Percentiles rank a stretch among this genome's conserved stretches.
Evolutionary conservation across 2,329 filamentous ascomycete species (phyloP).

Genomic region (Aspergillus fischeri): DNA sequence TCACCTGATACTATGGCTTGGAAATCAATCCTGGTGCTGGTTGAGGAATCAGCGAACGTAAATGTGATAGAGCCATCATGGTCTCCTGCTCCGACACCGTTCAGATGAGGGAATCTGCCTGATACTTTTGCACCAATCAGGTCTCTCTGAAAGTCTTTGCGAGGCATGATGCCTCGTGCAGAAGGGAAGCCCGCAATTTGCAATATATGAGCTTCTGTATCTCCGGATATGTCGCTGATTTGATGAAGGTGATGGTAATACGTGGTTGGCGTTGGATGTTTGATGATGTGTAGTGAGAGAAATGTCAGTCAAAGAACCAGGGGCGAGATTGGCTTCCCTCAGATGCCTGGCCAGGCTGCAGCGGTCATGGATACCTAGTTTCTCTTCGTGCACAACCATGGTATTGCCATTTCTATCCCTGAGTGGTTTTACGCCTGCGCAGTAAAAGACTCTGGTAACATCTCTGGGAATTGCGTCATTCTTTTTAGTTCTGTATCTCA

Average conservation of each 20-base stretch:
- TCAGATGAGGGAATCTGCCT: slow-evolving; percentile 47
- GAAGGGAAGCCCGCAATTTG: background rate
- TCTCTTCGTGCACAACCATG: background rate
- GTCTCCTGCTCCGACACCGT: slow-evolving; percentile 56
- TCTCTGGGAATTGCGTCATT: background rate
- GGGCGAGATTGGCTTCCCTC: background rate
- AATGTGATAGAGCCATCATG: slow-evolving; percentile 72
- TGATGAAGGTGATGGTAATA: background rate
- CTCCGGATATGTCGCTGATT: background rate
- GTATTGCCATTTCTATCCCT: background rate
- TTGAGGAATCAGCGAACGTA: slow-evolving; percentile 42
- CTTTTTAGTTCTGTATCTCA: background rate
- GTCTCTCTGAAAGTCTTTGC: slow-evolving; percentile 55
- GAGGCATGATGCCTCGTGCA: background rate
- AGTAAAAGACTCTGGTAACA: background rate
- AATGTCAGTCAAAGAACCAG: background rate
- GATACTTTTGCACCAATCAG: slow-evolving; percentile 39
- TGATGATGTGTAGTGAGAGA: background rate
- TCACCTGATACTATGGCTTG: slow-evolving; percentile 40
- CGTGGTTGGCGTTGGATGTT: background rate
- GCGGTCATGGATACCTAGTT: background rate
- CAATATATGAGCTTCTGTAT: background rate
- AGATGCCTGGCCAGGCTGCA: background rate
- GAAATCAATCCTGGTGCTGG: slow-evolving; percentile 28
- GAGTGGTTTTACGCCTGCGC: background rate